phyloP scores from a whole-genome alignment of 2,329 filamentous ascomycete genomes.

The Cyphellophora europaea region DNA sequence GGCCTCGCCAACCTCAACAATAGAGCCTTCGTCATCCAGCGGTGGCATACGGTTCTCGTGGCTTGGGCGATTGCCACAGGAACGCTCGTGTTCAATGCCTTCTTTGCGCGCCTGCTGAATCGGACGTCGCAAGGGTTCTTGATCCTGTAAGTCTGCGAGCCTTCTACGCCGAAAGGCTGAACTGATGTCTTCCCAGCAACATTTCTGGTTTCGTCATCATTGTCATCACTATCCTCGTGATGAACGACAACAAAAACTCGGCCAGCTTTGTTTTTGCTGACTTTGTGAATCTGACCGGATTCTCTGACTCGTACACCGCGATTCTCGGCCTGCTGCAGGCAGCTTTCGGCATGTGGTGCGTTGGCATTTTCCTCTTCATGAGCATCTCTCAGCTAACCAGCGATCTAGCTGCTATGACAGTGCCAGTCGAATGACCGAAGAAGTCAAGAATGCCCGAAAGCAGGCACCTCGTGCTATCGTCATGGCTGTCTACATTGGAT shows the following conservation, averaged over 20 bases:
- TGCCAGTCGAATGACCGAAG: slow-evolving; percentile 39
- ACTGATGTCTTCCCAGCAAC: slow-evolving; percentile 46
- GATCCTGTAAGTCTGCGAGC: slow-evolving; percentile 27
- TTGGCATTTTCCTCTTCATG: slow-evolving; percentile 25
- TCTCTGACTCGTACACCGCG: slow-evolving; percentile 37
- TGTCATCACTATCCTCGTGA: slow-evolving; percentile 42
- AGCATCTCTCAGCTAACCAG: slow-evolving; percentile 22
- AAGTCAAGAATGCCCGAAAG: slow-evolving; percentile 30
- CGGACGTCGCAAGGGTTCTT: slow-evolving; percentile 33
- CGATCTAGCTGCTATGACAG: slow-evolving; percentile 32
- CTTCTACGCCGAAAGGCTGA: neutral
- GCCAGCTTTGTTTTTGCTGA: slow-evolving; percentile 48
- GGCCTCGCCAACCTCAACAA: slow-evolving; percentile 45
- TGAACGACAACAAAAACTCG: slow-evolving; percentile 44
- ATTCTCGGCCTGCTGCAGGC: slow-evolving; percentile 46
- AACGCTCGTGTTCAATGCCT: slow-evolving; percentile 40
- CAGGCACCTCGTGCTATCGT: slow-evolving; percentile 27
- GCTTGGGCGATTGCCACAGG: slow-evolving; percentile 40
- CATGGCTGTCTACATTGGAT: slow-evolving; percentile 25
- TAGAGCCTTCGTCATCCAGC: slow-evolving; percentile 41
- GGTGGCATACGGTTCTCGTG: slow-evolving; percentile 48
- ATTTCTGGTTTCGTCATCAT: slow-evolving; percentile 43
- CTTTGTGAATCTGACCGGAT: slow-evolving; percentile 42
- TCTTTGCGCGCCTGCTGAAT: slow-evolving; percentile 41
- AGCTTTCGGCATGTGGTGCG: slow-evolving; percentile 14